Evolutionary conservation across 495 filamentous ascomycete species (phyloP).

Genomic region (Lophiotrema nucula): DNA sequence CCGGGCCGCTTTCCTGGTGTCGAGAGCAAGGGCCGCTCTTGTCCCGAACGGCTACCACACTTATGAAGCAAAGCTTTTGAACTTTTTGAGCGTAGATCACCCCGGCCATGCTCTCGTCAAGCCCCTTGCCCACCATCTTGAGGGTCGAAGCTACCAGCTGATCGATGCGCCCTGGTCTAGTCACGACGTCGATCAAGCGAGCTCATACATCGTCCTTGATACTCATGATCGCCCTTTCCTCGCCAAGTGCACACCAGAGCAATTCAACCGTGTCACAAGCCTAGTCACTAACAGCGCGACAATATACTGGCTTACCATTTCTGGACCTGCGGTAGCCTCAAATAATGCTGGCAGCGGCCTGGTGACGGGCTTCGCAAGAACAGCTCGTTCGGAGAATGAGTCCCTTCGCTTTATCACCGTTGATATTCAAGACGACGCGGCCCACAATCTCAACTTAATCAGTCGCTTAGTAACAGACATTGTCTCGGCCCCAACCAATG

Average conservation of each 20-base stretch:
- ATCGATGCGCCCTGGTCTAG: neutral
- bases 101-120: neutral
- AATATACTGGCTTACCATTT: neutral
- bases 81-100: neutral
- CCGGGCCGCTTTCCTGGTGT: neutral
- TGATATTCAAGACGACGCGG: conserved; percentile 18
- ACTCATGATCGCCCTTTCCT: neutral
- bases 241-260: neutral
- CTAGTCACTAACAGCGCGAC: neutral
- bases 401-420: conserved; percentile 24
- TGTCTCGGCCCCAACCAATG: neutral
- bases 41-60: neutral
- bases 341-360: neutral
- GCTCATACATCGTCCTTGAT: neutral
- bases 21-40: neutral
- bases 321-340: neutral
- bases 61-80: neutral
- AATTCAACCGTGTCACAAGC: neutral
- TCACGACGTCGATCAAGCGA: too few relatives aligned
- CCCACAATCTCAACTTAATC: conserved; percentile 19
- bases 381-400: conserved; percentile 7
- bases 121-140: neutral
- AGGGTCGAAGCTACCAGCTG: neutral
- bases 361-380: conserved; percentile 1
- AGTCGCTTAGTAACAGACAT: neutral